These are phyloP conservation scores for Yamadazyma sp. DNA, from an alignment of 805 yeast species.

Conservation along the genomic window DNA sequence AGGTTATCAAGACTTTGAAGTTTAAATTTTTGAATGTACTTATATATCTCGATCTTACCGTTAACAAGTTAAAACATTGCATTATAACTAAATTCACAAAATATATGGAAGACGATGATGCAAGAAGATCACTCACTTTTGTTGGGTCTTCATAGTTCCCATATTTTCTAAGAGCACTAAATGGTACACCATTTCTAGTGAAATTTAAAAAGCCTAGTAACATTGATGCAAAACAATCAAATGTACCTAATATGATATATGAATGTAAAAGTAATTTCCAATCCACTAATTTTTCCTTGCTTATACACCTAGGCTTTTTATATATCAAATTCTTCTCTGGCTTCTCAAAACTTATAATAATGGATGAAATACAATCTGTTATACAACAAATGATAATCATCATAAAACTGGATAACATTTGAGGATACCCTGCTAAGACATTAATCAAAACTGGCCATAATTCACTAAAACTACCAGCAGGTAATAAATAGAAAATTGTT, in stretches of 20 bases:
- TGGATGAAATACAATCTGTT: constrained; percentile 46
- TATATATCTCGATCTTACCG: constrained; percentile 41
- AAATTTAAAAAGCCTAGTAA: constrained; percentile 37
- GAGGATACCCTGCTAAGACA: constrained; percentile 49
- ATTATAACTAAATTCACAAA: constrained; percentile 45
- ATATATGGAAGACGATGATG: constrained; percentile 37
- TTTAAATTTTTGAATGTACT: constrained; percentile 41
- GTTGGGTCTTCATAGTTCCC: constrained; percentile 21
- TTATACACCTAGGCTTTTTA: constrained; percentile 40
- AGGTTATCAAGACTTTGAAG: constrained; percentile 30
- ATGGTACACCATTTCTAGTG: constrained; percentile 32
- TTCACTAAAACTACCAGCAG: constrained; percentile 51
- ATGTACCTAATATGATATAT: constrained; percentile 41
- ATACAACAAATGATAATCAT: constrained; percentile 50
- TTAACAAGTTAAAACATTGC: constrained; percentile 44
- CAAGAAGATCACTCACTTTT: constrained; percentile 13
- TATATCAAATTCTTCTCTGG: constrained; percentile 40
- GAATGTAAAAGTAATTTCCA: constrained; percentile 38
- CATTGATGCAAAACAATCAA: constrained; percentile 38
- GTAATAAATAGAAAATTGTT: constrained; percentile 44
- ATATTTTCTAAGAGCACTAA: constrained; percentile 32
- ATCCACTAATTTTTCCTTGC: constrained; percentile 41
- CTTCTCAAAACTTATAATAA: constrained; percentile 42
- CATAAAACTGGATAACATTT: constrained; percentile 43
- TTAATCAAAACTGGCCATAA: constrained; percentile 49